These are phyloP conservation scores for Leccinum holopus DNA, from an alignment of 1,284 basidiomycete genomes.

Conservation along the genomic window DNA sequence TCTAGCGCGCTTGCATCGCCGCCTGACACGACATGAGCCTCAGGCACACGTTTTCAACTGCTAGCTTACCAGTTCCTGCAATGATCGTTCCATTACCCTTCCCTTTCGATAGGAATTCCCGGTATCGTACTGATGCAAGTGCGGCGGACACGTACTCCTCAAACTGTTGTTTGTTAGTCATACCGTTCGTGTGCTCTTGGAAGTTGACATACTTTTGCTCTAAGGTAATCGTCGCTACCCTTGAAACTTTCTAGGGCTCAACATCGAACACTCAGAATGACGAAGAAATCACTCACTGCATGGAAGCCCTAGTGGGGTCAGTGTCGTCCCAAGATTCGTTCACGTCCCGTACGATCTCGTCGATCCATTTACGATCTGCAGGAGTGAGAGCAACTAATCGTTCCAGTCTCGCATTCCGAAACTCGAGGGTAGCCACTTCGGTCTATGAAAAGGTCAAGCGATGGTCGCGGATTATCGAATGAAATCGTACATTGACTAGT, in stretches of 20 bases:
- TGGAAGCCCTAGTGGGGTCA: slow-evolving; percentile 55
- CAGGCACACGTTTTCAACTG: background rate
- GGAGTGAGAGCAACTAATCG: slow-evolving; percentile 79
- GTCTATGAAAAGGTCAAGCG: slow-evolving; percentile 49
- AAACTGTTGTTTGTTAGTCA: slow-evolving; percentile 46
- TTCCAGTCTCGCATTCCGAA: slow-evolving; percentile 80
- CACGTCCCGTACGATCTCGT: slow-evolving; percentile 74
- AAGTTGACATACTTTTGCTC: slow-evolving; percentile 62
- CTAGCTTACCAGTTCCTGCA: slow-evolving; percentile 52
- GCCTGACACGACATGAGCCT: slow-evolving; percentile 27
- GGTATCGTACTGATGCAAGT: slow-evolving; percentile 82
- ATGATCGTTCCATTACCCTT: slow-evolving; percentile 63
- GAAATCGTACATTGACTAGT: slow-evolving; percentile 73
- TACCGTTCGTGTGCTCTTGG: background rate
- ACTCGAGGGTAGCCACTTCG: slow-evolving; percentile 82
- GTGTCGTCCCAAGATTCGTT: slow-evolving; percentile 76
- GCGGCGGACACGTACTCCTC: slow-evolving; percentile 84
- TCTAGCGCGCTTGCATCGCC: slow-evolving; percentile 51
- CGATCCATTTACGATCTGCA: slow-evolving; percentile 96
- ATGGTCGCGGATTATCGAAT: background rate
- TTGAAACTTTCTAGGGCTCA: slow-evolving; percentile 58
- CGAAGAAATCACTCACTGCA: slow-evolving; percentile 54
- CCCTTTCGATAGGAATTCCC: slow-evolving; percentile 73
- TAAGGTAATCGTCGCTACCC: slow-evolving; percentile 90
- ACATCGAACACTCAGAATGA: background rate